Evolutionary conservation across 768 basidiomycete species (phyloP).

Genomic region (Hortiboletus campestris): DNA sequence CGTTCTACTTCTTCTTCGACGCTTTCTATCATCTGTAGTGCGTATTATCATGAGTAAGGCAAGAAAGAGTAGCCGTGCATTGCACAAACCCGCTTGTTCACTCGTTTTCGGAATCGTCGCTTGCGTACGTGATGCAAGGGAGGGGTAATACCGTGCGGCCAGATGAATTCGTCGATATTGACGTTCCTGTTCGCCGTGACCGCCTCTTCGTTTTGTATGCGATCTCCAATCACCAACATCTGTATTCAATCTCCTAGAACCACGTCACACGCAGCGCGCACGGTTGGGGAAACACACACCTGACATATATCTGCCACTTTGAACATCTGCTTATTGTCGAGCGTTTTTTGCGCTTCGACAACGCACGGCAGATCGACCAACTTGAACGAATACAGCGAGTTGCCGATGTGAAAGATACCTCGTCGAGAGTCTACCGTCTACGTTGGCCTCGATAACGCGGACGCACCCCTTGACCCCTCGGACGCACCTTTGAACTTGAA

Average conservation of each 20-base stretch:
- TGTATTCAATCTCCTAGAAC: slow-evolving; percentile 30
- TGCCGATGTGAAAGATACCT: slow-evolving; percentile 85
- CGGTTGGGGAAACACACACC: slow-evolving; percentile 41
- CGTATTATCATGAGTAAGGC: slow-evolving; percentile 7
- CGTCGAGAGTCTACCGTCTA: slow-evolving; percentile 73
- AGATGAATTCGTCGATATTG: slow-evolving; percentile 94
- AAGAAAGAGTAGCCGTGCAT: neutral
- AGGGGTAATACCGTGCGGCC: slow-evolving; percentile 95
- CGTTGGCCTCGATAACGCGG: slow-evolving; percentile 11
- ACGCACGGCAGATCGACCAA: slow-evolving; percentile 95
- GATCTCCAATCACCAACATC: slow-evolving; percentile 91
- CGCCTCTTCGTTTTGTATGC: slow-evolving; percentile 67
- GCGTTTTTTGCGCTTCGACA: slow-evolving; percentile 91
- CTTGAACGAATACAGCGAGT: slow-evolving; percentile 81
- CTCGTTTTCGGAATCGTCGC: slow-evolving; percentile 86
- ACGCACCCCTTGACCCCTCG: neutral
- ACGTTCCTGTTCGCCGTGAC: slow-evolving; percentile 63
- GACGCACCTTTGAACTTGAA: slow-evolving; percentile 93
- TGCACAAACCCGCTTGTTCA: slow-evolving; percentile 68
- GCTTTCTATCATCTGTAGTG: slow-evolving; percentile 80
- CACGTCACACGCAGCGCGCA: slow-evolving; percentile 10
- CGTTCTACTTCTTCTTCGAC: slow-evolving; percentile 93
- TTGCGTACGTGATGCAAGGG: slow-evolving; percentile 89
- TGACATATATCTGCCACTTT: slow-evolving; percentile 99
- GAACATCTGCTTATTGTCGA: slow-evolving; percentile 97